Evolutionary conservation across 805 yeast genomes (phyloP).

Genomic region (Metschnikowia hibisci): DNA sequence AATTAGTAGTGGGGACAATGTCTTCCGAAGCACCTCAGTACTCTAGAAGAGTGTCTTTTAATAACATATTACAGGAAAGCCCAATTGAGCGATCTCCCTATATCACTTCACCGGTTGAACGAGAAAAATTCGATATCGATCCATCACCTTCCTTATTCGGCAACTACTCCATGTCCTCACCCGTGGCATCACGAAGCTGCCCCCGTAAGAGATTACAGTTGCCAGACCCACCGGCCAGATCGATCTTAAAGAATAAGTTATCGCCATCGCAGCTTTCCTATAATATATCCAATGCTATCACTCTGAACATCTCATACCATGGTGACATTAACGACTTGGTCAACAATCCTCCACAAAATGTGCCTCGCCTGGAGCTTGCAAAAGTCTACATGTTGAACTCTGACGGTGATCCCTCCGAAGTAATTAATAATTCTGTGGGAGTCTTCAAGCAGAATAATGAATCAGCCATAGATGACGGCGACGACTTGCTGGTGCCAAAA

Average conservation of each 20-base stretch:
- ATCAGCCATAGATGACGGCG: constrained; percentile 4
- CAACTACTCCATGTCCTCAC: constrained; percentile 14
- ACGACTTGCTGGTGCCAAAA: constrained; percentile 7
- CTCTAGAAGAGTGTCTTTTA: constrained; percentile 43
- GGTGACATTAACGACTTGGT: constrained; percentile 19
- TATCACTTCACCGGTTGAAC: constrained; percentile 21
- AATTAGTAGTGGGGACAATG: constrained; percentile 9
- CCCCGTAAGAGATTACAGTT: constrained; percentile 17
- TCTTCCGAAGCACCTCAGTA: constrained; percentile 8
- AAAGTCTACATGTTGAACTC: constrained; percentile 2
- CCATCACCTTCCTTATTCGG: constrained; percentile 17
- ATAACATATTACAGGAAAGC: constrained; percentile 32
- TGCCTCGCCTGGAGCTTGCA: constrained; percentile 18
- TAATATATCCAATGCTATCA: constrained; percentile 15
- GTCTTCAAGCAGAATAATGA: background rate
- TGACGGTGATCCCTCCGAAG: background rate
- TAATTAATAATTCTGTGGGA: background rate
- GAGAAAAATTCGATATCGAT: constrained; percentile 19
- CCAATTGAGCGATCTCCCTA: constrained; percentile 3
- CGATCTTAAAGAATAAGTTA: constrained; percentile 38
- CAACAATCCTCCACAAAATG: constrained; percentile 13
- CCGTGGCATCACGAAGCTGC: constrained; percentile 8
- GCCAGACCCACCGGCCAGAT: constrained; percentile 34
- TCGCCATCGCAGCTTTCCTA: constrained; percentile 24
- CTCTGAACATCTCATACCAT: constrained; percentile 17